These are phyloP conservation scores for Hypomyces rosellus DNA, from an alignment of 2,329 filamentous ascomycete genomes.

Conservation along the genomic window DNA sequence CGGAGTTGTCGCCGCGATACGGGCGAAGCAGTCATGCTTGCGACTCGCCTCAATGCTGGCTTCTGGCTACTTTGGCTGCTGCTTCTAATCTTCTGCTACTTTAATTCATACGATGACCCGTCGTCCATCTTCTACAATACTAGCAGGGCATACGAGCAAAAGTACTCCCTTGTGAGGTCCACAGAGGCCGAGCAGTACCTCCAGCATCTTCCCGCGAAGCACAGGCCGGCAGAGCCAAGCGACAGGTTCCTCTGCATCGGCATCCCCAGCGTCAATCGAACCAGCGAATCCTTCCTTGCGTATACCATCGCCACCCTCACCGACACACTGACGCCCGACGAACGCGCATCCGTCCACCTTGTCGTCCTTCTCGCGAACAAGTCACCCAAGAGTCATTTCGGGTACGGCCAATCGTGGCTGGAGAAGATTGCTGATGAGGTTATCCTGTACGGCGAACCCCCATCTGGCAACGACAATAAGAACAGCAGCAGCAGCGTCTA, in stretches of 20 bases:
- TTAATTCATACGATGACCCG: constrained; percentile 28
- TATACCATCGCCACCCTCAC: constrained; percentile 26
- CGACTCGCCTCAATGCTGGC: constrained; percentile 23
- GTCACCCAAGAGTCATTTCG: constrained; percentile 24
- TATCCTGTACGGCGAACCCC: constrained; percentile 22
- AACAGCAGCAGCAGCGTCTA: constrained; percentile 3
- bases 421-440: constrained; percentile 27
- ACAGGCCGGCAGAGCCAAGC: neutral
- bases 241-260: constrained; percentile 24
- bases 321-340: constrained; percentile 23
- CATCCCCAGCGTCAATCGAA: constrained; percentile 30
- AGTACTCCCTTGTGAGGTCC: constrained; percentile 21
- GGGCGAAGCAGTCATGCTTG: constrained; percentile 14
- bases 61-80: constrained; percentile 26
- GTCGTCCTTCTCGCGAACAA: constrained; percentile 30
- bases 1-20: too few species aligned
- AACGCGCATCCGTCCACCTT: constrained; percentile 26
- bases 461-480: neutral
- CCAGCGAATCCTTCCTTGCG: constrained; percentile 22
- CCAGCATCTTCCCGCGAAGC: constrained; percentile 1
- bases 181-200: constrained; percentile 22
- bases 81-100: constrained; percentile 22
- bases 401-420: constrained; percentile 27
- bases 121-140: constrained; percentile 28
- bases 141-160: constrained; percentile 20